Evolutionary conservation across 768 basidiomycete genomes (phyloP), one percentile per base, ranked within the genome.

Genomic region (Rickenella mellea): DNA sequence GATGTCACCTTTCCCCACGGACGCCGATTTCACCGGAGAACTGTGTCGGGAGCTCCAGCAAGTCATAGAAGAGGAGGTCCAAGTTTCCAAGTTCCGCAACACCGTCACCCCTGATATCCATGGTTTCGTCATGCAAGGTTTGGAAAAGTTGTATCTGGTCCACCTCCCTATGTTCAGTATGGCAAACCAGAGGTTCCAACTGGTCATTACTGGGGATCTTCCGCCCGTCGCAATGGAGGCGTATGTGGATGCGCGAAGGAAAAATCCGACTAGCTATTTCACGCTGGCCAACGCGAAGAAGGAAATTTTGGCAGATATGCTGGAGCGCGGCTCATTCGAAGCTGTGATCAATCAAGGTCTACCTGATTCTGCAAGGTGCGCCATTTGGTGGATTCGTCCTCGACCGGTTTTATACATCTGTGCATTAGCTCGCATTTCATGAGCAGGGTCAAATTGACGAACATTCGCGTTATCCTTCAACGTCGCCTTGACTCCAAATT

Each of bases 1-100:
- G 15, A 69, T 66, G 64, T 65, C 66, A 6, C 69, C 68, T 2
- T 71, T 67, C 51, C 55, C 54, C 11, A 32, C 41, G 9, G 21
- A 10, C 6, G 14, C n/a, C n/a, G 32, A 33, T 20, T 39, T 46
- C n/a, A 33, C 40, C 11, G 10, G 20, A 11, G 19, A 21, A 8
- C 43, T 72, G 17, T 60, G 58, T 3, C 48, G 64, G 17, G 50
- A 49, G 1, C 66, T 71, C 48, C 48, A 55, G 38, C 31, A 55
- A 15, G 56, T 60, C 3, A 46, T 61, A 1, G 50, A 62, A 39
- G 60, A 66, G 27, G 62, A 66, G 44, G 49, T 62, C 27, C 47
- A 63, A 51, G 63, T 69, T 21, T 21, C 7, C 24, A 12, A 14
- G 15, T 39, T 14, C 20, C n/a, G 66, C 22, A 67, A 67, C 45